These are phyloP conservation scores for Sonneratia alba DNA, from an alignment of 345 rosid species.

Conservation along the genomic window DNA sequence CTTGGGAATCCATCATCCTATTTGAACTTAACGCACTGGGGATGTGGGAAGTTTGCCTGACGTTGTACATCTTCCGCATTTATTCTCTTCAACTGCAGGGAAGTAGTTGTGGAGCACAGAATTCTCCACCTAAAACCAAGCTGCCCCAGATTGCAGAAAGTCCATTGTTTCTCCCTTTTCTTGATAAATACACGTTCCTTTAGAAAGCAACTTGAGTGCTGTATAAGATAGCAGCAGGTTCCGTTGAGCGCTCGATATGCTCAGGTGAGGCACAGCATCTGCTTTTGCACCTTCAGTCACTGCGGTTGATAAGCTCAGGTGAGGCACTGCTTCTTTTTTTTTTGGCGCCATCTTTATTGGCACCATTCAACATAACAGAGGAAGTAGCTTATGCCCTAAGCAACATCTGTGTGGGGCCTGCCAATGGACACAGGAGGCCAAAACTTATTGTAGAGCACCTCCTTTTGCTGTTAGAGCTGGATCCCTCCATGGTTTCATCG, in stretches of 20 bases:
- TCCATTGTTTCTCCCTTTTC: too few species aligned
- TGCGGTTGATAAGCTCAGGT: too few species aligned
- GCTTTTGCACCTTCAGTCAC: constrained; percentile 36
- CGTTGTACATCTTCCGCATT: too few species aligned
- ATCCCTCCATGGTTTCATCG: constrained; percentile 75
- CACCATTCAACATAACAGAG: constrained; percentile 76
- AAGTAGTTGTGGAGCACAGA: too few species aligned
- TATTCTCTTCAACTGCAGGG: too few species aligned
- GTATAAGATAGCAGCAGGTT: constrained; percentile 88
- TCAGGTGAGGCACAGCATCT: constrained; percentile 56
- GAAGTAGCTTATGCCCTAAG: constrained; percentile 89
- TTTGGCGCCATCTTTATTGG: constrained; percentile 25
- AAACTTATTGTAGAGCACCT: constrained; percentile 59
- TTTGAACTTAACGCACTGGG: too few species aligned
- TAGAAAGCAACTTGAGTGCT: constrained; percentile 97
- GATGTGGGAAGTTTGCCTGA: too few species aligned
- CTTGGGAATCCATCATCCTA: too few species aligned
- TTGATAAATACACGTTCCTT: background rate
- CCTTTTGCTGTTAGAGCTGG: constrained; percentile 65
- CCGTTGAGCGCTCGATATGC: constrained; percentile 58
- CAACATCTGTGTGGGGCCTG: constrained; percentile 80
- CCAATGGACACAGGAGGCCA: constrained; percentile 52
- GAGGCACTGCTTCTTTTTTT: too few species aligned
- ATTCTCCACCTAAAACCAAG: too few species aligned
- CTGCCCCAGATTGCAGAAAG: too few species aligned